Percentiles rank a stretch among this genome's conserved stretches.
phyloP scores from a whole-genome alignment of 208 protist genomes.

The Naegleria gruberi region DNA sequence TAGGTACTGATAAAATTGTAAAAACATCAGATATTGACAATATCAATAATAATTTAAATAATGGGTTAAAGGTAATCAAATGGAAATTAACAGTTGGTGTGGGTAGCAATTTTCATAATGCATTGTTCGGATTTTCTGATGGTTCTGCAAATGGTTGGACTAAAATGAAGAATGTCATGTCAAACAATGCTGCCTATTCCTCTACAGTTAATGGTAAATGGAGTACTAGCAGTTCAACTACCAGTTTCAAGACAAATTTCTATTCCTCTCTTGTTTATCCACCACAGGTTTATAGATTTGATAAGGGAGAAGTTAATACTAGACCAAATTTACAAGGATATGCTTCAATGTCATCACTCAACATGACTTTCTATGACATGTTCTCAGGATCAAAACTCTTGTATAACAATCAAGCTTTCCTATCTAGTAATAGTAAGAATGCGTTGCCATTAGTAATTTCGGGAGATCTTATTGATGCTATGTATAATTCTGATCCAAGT shows the following conservation, averaged over 20 bases:
- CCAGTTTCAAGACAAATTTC: not conserved
- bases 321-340: not conserved
- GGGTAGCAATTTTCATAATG: not conserved
- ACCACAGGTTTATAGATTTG: not conserved
- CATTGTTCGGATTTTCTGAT: not conserved
- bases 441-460: not conserved
- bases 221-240: not conserved
- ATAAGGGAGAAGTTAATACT: not conserved
- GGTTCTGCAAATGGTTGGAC: not conserved
- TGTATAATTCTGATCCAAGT: not conserved
- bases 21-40: not conserved
- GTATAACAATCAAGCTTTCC: not conserved
- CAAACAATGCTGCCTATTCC: not conserved
- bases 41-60: not conserved
- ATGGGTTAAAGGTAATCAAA: not conserved
- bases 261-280: not conserved
- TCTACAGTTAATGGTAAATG: not conserved
- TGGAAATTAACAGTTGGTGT: not conserved
- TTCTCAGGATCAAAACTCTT: not conserved
- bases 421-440: not conserved
- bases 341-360: not conserved
- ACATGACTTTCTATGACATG: not conserved
- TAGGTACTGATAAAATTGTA: not conserved
- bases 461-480: not conserved
- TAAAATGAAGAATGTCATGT: not conserved